Percentiles rank a stretch among this genome's conserved stretches.
Evolutionary conservation across 768 basidiomycete genomes (phyloP).

Genomic region (Lyophyllum semitale): DNA sequence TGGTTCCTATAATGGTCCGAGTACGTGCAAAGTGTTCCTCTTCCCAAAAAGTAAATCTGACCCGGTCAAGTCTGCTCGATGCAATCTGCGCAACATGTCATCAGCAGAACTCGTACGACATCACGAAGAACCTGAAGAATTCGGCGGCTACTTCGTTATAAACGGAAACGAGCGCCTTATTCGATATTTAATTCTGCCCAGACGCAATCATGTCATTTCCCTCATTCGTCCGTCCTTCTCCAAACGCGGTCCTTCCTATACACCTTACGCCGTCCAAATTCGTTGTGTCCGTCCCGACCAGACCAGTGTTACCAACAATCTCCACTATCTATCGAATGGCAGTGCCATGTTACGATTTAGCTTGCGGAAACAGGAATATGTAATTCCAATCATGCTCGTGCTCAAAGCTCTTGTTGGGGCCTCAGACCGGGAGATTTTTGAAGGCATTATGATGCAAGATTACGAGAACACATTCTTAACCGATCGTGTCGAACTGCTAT

Average conservation of each 20-base stretch:
- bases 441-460: constrained; percentile 95
- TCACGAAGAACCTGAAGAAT: constrained; percentile 97
- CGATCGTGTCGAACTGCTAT: constrained; percentile 91
- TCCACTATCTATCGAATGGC: constrained; percentile 97
- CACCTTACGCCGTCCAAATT: constrained; percentile 91
- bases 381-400: constrained; percentile 95
- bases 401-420: constrained; percentile 91
- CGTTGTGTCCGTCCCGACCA: constrained; percentile 94
- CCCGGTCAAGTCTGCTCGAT: constrained; percentile 73
- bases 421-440: constrained; percentile 95
- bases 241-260: constrained; percentile 94
- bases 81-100: constrained; percentile 85
- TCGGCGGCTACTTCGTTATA: constrained; percentile 97
- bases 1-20: constrained; percentile 95
- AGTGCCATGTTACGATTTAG: constrained; percentile 96
- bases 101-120: constrained; percentile 84
- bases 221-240: constrained; percentile 89
- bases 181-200: constrained; percentile 94
- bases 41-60: neutral
- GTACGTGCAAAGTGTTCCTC: constrained; percentile 48
- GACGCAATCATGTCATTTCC: constrained; percentile 93
- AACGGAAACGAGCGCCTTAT: constrained; percentile 99
- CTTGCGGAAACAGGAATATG: constrained; percentile 98
- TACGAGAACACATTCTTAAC: constrained; percentile 97
- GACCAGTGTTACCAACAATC: constrained; percentile 88